Percentiles rank a stretch among this genome's conserved stretches.
These are phyloP conservation scores for Cyamopsis tetragonoloba DNA, from an alignment of 306 rosid genomes.

Conservation along the genomic window DNA sequence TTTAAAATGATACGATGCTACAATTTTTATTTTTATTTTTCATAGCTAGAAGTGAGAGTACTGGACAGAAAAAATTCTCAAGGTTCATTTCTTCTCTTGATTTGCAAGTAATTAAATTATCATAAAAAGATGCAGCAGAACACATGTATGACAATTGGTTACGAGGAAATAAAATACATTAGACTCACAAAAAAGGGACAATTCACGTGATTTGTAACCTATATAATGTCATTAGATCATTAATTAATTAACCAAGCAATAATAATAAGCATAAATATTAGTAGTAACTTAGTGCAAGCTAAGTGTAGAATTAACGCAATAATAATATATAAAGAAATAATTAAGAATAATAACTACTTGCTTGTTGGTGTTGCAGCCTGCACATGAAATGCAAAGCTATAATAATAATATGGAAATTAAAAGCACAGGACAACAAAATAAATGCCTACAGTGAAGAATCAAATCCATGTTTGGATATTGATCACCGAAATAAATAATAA, in stretches of 20 bases:
- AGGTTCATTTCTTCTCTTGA: neutral
- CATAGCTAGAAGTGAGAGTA: neutral
- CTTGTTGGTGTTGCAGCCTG: slow-evolving; percentile 2
- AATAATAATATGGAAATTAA: slow-evolving; percentile 4
- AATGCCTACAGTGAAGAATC: slow-evolving; percentile 29
- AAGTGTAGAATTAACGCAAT: neutral
- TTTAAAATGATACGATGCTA: too few relatives aligned
- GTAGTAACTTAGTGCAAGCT: slow-evolving; percentile 9
- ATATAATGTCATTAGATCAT: neutral
- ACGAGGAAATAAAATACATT: neutral
- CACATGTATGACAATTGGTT: slow-evolving; percentile 19
- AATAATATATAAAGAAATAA: neutral
- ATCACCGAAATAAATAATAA: too few relatives aligned
- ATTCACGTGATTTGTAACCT: slow-evolving; percentile 31
- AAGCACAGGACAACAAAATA: neutral
- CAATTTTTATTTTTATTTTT: too few relatives aligned
- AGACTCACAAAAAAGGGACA: slow-evolving; percentile 32
- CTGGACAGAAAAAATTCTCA: neutral
- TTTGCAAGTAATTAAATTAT: neutral
- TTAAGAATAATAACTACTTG: neutral
- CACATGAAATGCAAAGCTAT: slow-evolving; percentile 35
- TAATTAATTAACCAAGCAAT: slow-evolving; percentile 3
- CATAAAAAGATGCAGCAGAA: neutral
- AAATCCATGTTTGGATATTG: slow-evolving; percentile 44
- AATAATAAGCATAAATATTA: neutral